Base-by-base conservation (phyloP, 108 stramenopile species). In the Stephanodiscus minutulus region DNA sequence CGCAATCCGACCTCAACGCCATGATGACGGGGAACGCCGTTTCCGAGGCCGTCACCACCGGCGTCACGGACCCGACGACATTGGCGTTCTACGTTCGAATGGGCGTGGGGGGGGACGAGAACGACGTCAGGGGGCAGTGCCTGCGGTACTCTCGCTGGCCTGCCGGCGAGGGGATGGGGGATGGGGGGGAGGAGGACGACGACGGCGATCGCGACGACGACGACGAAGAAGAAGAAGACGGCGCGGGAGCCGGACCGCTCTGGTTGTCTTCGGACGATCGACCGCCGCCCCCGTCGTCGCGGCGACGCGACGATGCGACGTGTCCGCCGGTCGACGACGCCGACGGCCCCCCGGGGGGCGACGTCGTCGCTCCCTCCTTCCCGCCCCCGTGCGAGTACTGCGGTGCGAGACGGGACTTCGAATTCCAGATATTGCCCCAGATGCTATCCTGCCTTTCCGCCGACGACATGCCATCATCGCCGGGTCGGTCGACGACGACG, bases 351-450 rank as follows among this genome's bases (percentile, higher is more conserved):
- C 4, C 52, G 36, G n/a, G n/a, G n/a, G n/a, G n/a, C n/a, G n/a
- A n/a, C n/a, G n/a, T n/a, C n/a, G n/a, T n/a, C n/a, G n/a, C n/a
- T n/a, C n/a, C n/a, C n/a, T 24, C 65, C 1, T 80, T 80, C 22
- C 83, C 79, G 50, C 91, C 77, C 11, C 67, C 53, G 31, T 94
- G 93, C 68, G 67, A 74, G 41, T 82, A 82, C 28, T 94, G 93
- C 68, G 89, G 89, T 13, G 82, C 88, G 27, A 52, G 66, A 18
- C 85, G 93, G 1, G 70, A 75, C 25, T 94, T 91, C 67, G 93
- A 94, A 72, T 92, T 90, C 58, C 93, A 94, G 73, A 80, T 94
- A 66, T 78, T 94, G 88, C 93, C 93, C 1, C 93, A 94, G 79
- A 90, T 94, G 89, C 52, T 94, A 10, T 87, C 89, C 62, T 88